Evolutionary conservation across 2,329 filamentous ascomycete species (phyloP).

Genomic region (Nothophaeocryptopus gaeumannii): DNA sequence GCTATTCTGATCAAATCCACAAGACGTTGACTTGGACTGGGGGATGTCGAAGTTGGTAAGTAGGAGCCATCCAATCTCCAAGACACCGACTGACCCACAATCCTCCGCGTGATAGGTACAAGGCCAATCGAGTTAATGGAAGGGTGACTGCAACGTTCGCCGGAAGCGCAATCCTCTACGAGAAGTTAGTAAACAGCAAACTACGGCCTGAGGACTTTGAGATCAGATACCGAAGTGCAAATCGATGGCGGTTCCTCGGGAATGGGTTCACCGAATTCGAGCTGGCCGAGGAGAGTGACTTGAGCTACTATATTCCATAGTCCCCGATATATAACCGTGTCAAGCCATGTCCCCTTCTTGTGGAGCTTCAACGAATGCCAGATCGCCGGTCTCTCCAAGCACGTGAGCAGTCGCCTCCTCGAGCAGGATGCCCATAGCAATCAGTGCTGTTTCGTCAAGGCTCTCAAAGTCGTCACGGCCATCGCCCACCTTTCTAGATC

Average conservation of each 20-base stretch:
- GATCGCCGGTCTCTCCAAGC: slow-evolving; percentile 64
- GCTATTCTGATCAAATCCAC: slow-evolving; percentile 45
- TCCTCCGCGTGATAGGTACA: slow-evolving; percentile 18
- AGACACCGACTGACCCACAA: too few species aligned
- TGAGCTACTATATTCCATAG: neutral
- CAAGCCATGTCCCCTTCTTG: neutral
- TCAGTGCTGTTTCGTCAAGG: slow-evolving; percentile 74
- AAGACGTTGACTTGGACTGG: slow-evolving; percentile 27
- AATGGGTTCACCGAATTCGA: slow-evolving; percentile 37
- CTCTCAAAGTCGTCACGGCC: slow-evolving; percentile 50
- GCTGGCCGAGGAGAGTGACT: neutral
- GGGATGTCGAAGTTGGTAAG: neutral
- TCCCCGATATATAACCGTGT: neutral
- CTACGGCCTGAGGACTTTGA: slow-evolving; percentile 50
- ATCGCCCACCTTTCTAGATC: slow-evolving; percentile 28
- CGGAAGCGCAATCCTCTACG: slow-evolving; percentile 27
- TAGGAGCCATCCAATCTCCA: too few species aligned
- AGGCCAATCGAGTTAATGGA: slow-evolving; percentile 23
- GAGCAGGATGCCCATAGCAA: slow-evolving; percentile 71
- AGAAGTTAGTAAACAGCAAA: slow-evolving; percentile 31
- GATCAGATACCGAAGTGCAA: slow-evolving; percentile 43
- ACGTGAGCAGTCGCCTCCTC: slow-evolving; percentile 65
- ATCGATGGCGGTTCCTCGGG: slow-evolving; percentile 47
- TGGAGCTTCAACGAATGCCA: slow-evolving; percentile 63
- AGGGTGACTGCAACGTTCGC: slow-evolving; percentile 25